Evolutionary conservation across 495 filamentous ascomycete genomes (phyloP).

Genomic region (Penicillium steckii): DNA sequence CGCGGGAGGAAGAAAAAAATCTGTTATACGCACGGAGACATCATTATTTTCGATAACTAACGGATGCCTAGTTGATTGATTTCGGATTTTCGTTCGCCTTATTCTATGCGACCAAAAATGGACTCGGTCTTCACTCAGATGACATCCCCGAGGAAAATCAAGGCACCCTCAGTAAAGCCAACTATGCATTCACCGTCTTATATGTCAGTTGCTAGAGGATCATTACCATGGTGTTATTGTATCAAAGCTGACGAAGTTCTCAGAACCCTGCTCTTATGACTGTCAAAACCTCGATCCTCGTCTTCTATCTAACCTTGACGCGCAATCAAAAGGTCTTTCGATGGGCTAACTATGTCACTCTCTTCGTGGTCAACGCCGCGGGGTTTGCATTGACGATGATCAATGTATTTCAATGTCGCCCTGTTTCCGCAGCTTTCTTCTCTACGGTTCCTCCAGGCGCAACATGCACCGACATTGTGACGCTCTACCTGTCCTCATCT

Average conservation of each 20-base stretch:
- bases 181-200: conserved; percentile 81
- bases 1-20: background rate
- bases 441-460: conserved; percentile 41
- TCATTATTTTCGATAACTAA: background rate
- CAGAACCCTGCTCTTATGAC: conserved; percentile 80
- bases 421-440: conserved; percentile 61
- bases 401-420: conserved; percentile 88
- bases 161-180: conserved; percentile 57
- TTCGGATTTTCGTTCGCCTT: conserved; percentile 76
- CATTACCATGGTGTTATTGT: background rate
- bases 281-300: conserved; percentile 84
- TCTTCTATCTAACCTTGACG: conserved; percentile 82
- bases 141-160: conserved; percentile 53
- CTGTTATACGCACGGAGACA: background rate
- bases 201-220: conserved; percentile 57
- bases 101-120: conserved; percentile 66
- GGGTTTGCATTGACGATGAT: conserved; percentile 78
- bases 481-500: conserved; percentile 78
- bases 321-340: conserved; percentile 71
- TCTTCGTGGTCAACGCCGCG: conserved; percentile 72
- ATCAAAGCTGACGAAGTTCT: background rate
- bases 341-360: conserved; percentile 65
- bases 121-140: conserved; percentile 73
- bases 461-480: conserved; percentile 71
- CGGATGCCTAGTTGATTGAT: conserved; percentile 54